A percentile compares a stretch with the other conserved stretches of the same genome.
These are phyloP conservation scores for Trichoderma sp. DNA, from an alignment of 2,329 filamentous ascomycete genomes.

Conservation along the genomic window DNA sequence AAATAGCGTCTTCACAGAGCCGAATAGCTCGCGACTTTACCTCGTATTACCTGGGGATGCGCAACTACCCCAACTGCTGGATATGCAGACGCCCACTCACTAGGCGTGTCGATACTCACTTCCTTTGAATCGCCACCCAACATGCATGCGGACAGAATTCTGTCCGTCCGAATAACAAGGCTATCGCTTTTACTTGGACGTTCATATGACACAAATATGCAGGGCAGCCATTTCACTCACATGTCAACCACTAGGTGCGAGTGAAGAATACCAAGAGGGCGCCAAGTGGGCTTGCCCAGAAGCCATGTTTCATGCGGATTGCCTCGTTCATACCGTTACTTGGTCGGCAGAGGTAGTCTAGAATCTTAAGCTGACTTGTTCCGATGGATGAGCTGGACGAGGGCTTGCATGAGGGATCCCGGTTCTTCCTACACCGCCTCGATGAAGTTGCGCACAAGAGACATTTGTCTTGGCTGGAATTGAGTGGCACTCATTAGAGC, in stretches of 20 bases:
- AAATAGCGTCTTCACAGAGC: background rate
- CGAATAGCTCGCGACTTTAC: background rate
- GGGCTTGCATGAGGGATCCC: background rate
- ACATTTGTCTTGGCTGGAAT: background rate
- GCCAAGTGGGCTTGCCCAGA: background rate
- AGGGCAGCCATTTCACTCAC: background rate
- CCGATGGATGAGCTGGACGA: background rate
- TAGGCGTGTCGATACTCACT: background rate
- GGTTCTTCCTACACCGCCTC: background rate
- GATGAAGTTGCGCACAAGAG: background rate
- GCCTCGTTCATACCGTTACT: background rate
- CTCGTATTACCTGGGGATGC: background rate
- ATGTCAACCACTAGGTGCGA: background rate
- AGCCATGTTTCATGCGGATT: background rate
- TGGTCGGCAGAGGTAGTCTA: background rate
- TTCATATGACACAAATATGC: background rate
- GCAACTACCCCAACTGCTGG: background rate
- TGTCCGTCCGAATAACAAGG: background rate
- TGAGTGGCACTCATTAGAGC: background rate
- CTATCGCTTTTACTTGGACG: background rate
- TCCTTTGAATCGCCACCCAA: background rate
- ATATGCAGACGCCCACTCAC: background rate
- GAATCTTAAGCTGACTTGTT: background rate
- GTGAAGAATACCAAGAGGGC: background rate
- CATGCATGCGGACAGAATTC: background rate